A percentile compares a stretch with the other conserved stretches of the same genome.
Conservation (phyloP, 441 rosid genomes). For the Lagerstroemia fauriei region DNA sequence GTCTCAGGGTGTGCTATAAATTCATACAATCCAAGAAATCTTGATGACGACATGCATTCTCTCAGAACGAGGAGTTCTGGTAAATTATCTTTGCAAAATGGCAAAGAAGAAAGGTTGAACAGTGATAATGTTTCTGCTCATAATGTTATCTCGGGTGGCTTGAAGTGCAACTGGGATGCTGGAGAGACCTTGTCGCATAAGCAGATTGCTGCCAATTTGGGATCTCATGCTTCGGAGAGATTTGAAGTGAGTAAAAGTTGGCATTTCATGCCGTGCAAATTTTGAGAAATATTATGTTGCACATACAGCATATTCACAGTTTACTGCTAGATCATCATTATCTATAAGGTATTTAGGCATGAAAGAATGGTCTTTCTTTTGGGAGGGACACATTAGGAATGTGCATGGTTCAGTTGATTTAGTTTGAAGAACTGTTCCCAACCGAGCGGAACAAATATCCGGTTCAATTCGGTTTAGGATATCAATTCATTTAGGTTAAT, state of each 20-base stretch:
- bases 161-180: conserved; percentile 47
- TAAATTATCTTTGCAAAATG: conserved; percentile 37
- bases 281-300: not conserved
- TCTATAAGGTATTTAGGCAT: not conserved
- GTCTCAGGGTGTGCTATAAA: conserved; percentile 42
- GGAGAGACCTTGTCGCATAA: conserved; percentile 39
- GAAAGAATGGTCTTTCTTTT: not conserved
- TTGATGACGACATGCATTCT: conserved; percentile 72
- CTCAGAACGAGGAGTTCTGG: conserved; percentile 46
- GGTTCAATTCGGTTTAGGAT: no score
- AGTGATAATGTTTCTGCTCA: conserved; percentile 41
- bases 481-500: no score
- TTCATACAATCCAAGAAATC: conserved; percentile 43
- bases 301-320: not conserved
- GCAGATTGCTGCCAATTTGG: conserved; percentile 43
- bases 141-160: conserved; percentile 50
- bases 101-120: conserved; percentile 43
- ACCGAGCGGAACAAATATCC: no score
- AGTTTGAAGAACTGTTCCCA: no score
- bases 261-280: not conserved
- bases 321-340: no score
- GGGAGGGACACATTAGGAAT: not conserved
- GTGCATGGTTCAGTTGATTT: not conserved
- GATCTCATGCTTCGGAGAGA: conserved; percentile 40
- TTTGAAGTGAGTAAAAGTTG: conserved; percentile 54